phyloP scores from a whole-genome alignment of 345 rosid genomes.

The Pugionium dolabratum region DNA sequence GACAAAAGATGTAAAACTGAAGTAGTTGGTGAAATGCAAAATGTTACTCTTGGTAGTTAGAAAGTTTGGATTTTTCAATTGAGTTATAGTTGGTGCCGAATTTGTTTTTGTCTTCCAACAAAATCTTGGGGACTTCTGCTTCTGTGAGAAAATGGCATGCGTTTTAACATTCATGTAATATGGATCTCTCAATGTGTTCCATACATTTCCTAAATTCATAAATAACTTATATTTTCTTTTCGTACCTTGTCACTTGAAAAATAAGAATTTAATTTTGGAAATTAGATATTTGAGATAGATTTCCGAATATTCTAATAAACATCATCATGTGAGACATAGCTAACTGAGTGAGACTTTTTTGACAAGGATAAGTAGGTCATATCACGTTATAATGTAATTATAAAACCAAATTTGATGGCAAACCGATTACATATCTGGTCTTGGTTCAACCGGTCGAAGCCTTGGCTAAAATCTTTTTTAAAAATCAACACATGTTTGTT shows the following conservation, averaged over 20 bases:
- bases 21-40: conserved; percentile 51
- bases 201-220: conserved; percentile 1
- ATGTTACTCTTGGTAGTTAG: conserved; percentile 47
- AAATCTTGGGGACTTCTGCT: background rate
- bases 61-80: background rate
- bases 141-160: conserved; percentile 11
- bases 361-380: conserved; percentile 9
- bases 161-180: conserved; percentile 24
- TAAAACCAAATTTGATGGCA: background rate
- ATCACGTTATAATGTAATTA: background rate
- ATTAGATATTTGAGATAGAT: conserved; percentile 16
- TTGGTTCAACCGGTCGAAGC: background rate
- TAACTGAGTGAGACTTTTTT: background rate
- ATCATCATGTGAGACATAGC: conserved; percentile 17
- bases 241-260: background rate
- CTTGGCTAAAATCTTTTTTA: background rate
- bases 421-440: background rate
- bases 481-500: no score
- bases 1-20: conserved; percentile 40
- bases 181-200: conserved; percentile 17
- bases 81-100: no score
- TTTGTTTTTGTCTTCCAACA: background rate
- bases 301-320: background rate
- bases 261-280: conserved; percentile 7
- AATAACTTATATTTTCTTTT: conserved; percentile 13